Evolutionary conservation across 1,284 basidiomycete genomes (phyloP), one percentile per base, ranked within the genome.

Genomic region (Ganoderma boninense): DNA sequence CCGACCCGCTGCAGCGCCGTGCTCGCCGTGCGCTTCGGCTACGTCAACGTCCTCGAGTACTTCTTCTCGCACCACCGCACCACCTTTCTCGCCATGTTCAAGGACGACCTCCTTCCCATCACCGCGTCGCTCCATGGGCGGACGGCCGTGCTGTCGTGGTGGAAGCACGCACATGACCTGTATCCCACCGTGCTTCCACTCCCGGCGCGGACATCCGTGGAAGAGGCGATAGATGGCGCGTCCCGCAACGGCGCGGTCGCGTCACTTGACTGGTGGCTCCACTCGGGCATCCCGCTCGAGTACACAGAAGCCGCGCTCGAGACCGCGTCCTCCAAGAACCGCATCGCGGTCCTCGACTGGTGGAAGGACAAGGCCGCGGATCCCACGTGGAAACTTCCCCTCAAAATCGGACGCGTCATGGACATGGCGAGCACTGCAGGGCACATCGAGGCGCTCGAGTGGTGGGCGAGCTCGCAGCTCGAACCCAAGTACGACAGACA

Each of bases 321-420:
- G 75, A 86, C 89, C 71, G 93, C 93, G 7, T 93, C 91, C 67
- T 86, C 91, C 20, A 93, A 90, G 77, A 92, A 91, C 70, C 90
- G 90, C 73, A 83, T 94, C 20, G 82, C 85, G 2, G 89, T 94
- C 8, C 85, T 95, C 49, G 90, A 92, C 57, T 95, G 94, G 94
- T 95, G 94, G 94, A 89, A 90, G 59, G 71, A 76, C 65, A 78
- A 80, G 54, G 73, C 71, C 26, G 40, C 57, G 0, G 67, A 64
- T 60, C 69, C 74, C 32, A 65, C 40, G 11, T 69, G 73, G 65
- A 70, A 83, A 4, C 79, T 95, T 42, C 86, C 87, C 8, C 87
- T 95, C 72, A 94, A 94, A 79, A 89, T 95, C 49, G 94, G 94
- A 3, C 89, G 92, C 49, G 92, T 90, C 29, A 91, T 95, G 87